Evolutionary conservation across 2,329 filamentous ascomycete genomes (phyloP), one percentile per base, ranked within the genome.

Genomic region (Epichloe baconii): DNA sequence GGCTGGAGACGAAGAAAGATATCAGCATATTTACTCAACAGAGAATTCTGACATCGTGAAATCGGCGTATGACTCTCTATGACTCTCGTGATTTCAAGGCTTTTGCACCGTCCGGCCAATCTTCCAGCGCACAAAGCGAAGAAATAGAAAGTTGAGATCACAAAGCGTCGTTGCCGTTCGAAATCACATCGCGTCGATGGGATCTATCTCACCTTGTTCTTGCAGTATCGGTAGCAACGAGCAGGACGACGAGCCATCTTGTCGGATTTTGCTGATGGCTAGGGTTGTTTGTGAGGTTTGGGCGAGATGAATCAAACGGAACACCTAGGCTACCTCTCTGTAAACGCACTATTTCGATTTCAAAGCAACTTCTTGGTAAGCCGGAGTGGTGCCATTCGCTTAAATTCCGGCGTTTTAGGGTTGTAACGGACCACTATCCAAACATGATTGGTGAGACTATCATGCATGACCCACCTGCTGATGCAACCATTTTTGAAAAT

Each of bases 141-240:
- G 15, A 1, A 19, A 5, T 21, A 11, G 21, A 19, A n/a, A 38
- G 19, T 49, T 44, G 40, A 37, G 38, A 44, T 23, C 26, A 43
- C 6, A 11, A 10, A 23, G 5, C 19, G 10, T 23, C 14, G 44
- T 34, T n/a, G 31, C 26, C 10, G 47, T 36, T 31, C n/a, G 17
- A 23, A n/a, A 14, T 44, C 34, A 34, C 43, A 37, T 14, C 54
- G 46, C 49, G 53, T 49, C 50, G 52, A 31, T 49, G 52, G 44
- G 49, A 48, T 48, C 48, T 43, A 47, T 75, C 85, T 77, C 72
- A 95, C 89, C 89, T 96, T 96, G 86, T 97, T 98, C 88, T 98
- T 98, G 90, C 93, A 98, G 87, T 98, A 98, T 72, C 93, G 86
- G 84, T 95, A 98, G 81, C 93, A 98, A 81, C 93, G 87, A 71